phyloP scores from a whole-genome alignment of 805 yeast species.

The Yarrowia sp. region DNA sequence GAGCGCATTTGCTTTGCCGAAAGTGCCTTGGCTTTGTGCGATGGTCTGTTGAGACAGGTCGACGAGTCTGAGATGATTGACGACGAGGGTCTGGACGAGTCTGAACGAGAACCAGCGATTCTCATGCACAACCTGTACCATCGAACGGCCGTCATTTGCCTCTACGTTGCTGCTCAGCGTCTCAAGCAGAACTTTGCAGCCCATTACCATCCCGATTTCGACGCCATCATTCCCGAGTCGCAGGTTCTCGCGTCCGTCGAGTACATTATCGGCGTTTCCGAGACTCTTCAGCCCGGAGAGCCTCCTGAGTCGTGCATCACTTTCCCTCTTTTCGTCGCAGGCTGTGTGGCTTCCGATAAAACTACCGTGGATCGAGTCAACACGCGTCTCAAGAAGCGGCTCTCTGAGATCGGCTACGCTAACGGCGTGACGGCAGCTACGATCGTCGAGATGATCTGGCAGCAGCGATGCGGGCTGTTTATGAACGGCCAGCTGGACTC shows the following conservation, averaged over 20 bases:
- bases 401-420: constrained; percentile 23
- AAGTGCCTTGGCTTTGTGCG: constrained; percentile 23
- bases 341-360: constrained; percentile 20
- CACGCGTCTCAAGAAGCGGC: constrained; percentile 4
- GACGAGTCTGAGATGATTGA: constrained; percentile 14
- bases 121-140: constrained; percentile 25
- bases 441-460: constrained; percentile 26
- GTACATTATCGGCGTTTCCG: constrained; percentile 24
- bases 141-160: constrained; percentile 18
- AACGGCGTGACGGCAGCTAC: constrained; percentile 23
- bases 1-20: constrained; percentile 24
- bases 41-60: constrained; percentile 11
- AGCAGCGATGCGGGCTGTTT: constrained; percentile 11
- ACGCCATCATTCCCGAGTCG: constrained; percentile 9
- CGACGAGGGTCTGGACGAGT: constrained; percentile 17
- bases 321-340: constrained; percentile 23
- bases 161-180: constrained; percentile 20
- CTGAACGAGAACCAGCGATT: constrained; percentile 5
- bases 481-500: constrained; percentile 15
- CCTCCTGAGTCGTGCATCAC: constrained; percentile 22
- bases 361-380: constrained; percentile 3
- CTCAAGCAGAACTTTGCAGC: constrained; percentile 24
- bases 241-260: background rate
- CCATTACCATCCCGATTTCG: constrained; percentile 26
- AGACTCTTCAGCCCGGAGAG: constrained; percentile 25